phyloP scores from a whole-genome alignment of 768 basidiomycete genomes.

The Paxillus rubicundulus region DNA sequence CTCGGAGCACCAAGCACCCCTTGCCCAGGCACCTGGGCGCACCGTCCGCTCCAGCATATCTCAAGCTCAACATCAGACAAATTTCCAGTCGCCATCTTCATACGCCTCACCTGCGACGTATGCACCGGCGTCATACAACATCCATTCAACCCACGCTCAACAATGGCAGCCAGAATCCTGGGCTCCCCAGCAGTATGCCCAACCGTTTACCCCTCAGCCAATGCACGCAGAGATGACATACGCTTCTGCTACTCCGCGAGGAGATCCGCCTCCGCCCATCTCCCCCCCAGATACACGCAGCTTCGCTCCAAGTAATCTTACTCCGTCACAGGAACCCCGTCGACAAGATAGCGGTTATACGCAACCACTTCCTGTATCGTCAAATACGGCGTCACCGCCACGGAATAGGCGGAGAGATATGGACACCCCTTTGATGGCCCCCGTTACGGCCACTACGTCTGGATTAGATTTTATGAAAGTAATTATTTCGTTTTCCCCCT shows the following conservation, averaged over 20 bases:
- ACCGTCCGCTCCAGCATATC: constrained; percentile 29
- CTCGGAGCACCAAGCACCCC: constrained; percentile 24
- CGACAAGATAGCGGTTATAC: constrained; percentile 34
- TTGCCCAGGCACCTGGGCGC: constrained; percentile 31
- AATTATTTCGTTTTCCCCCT: constrained; percentile 3
- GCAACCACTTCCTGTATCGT: constrained; percentile 23
- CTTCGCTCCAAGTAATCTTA: constrained; percentile 25
- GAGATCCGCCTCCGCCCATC: constrained; percentile 29
- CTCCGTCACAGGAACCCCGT: constrained; percentile 31
- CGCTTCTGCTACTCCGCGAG: constrained; percentile 30
- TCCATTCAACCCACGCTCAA: constrained; percentile 29
- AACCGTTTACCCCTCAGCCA: constrained; percentile 33
- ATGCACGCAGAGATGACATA: constrained; percentile 36
- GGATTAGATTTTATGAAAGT: constrained; percentile 45
- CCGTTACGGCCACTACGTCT: constrained; percentile 25
- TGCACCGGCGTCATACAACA: constrained; percentile 28
- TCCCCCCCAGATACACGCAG: constrained; percentile 31
- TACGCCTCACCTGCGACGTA: constrained; percentile 30
- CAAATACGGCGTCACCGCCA: constrained; percentile 28
- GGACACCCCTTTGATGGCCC: constrained; percentile 28
- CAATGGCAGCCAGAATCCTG: constrained; percentile 44
- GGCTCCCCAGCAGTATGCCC: constrained; percentile 34
- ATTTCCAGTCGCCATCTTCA: constrained; percentile 26
- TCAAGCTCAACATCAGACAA: constrained; percentile 29
- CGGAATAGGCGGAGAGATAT: constrained; percentile 39